Conservation (phyloP, 1,139 yeast species). For the Magnusiomyces tetraspermus region DNA sequence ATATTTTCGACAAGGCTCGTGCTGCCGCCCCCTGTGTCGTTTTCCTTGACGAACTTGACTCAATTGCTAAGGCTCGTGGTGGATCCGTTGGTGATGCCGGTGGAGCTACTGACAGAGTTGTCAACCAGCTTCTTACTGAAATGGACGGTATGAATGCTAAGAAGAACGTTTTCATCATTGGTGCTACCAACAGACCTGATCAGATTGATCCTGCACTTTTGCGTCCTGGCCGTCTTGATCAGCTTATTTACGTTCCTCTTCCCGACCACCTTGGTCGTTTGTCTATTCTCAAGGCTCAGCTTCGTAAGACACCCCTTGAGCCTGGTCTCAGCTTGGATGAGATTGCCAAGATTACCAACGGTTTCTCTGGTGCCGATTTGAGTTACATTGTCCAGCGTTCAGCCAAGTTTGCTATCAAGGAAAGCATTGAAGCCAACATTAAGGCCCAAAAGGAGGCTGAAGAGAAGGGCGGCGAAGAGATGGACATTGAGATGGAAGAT, state of each 20-base stretch:
- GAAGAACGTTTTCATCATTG: conserved; percentile 96
- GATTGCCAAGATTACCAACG: conserved; percentile 87
- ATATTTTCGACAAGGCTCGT: conserved; percentile 94
- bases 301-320: conserved; percentile 96
- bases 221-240: conserved; percentile 99
- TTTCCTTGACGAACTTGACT: conserved; percentile 93
- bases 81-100: conserved; percentile 91
- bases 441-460: conserved; percentile 44
- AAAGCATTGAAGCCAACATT: conserved; percentile 75
- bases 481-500: conserved; percentile 56
- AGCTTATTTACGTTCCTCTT: conserved; percentile 93
- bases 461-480: conserved; percentile 50
- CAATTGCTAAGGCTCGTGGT: conserved; percentile 97
- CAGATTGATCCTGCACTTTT: conserved; percentile 97
- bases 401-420: conserved; percentile 97
- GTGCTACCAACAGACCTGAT: conserved; percentile 98
- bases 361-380: conserved; percentile 99
- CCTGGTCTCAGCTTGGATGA: conserved; percentile 85
- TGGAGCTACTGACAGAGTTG: conserved; percentile 97
- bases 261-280: conserved; percentile 94
- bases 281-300: conserved; percentile 88
- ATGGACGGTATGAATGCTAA: conserved; percentile 99
- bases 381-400: conserved; percentile 84
- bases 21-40: conserved; percentile 99
- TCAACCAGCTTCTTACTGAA: conserved; percentile 93